Conservation (phyloP, 768 basidiomycete genomes). For the Hydnum rufescens region DNA sequence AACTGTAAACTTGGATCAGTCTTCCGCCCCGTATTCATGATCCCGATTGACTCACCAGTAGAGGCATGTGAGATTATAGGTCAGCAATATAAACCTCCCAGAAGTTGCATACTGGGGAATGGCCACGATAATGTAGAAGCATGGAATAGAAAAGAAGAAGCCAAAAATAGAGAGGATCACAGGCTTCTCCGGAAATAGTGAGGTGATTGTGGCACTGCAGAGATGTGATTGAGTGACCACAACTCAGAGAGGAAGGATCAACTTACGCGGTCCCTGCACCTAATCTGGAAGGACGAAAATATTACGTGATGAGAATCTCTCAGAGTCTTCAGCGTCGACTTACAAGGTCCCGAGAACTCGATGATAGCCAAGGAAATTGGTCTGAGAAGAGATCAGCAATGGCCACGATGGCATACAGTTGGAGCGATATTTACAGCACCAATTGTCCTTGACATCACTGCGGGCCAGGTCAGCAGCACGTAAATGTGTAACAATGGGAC, state of each 20-base stretch:
- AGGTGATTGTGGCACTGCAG: conserved; percentile 16
- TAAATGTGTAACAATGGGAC: conserved; percentile 13
- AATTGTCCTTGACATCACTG: conserved; percentile 82
- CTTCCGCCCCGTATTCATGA: conserved; percentile 1
- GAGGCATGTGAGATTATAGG: conserved; percentile 74
- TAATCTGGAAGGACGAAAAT: conserved; percentile 24
- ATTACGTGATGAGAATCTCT: no score
- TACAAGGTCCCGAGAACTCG: conserved; percentile 75
- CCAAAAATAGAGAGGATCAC: conserved; percentile 63
- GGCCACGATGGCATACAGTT: background rate
- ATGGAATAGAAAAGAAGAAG: conserved; percentile 78
- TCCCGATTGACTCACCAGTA: conserved; percentile 19
- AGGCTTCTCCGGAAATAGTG: conserved; percentile 56
- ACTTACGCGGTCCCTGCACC: conserved; percentile 61
- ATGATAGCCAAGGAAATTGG: conserved; percentile 68
- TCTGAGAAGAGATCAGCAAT: conserved; percentile 24
- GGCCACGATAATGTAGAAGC: conserved; percentile 76
- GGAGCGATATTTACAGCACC: conserved; percentile 40
- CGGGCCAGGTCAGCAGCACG: conserved; percentile 12
- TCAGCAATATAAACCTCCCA: conserved; percentile 62
- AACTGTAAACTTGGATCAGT: conserved; percentile 26
- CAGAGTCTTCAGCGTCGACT: no score
- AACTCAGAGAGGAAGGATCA: conserved; percentile 22
- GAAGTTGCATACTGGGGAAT: conserved; percentile 58
- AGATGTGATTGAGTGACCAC: no score